Evolutionary conservation across 106 monocot genomes (phyloP), one percentile per base, ranked within the genome.

Genomic region (Dioscorea dumetorum): DNA sequence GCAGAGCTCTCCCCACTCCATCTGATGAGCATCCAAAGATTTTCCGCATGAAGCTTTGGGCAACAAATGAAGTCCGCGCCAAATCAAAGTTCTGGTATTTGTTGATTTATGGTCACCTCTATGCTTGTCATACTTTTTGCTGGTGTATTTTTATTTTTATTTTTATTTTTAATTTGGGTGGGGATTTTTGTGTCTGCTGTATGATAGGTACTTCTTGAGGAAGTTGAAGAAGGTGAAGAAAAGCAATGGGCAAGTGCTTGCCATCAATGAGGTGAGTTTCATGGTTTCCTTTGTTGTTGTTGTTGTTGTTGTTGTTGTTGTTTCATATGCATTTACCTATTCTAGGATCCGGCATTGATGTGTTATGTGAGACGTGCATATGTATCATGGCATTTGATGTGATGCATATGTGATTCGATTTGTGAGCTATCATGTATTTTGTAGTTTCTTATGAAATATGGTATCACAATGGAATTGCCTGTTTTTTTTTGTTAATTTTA

Each of bases 171-270:
- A 11, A 60, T n/a, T n/a, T n/a, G n/a, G n/a, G n/a, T 31, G 21
- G 62, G 4, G 54, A 54, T 50, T 8, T 0, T 48, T 35, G 8
- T 33, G 16, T 48, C 60, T 35, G 33, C 41, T 41, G 14, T 64
- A 23, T 50, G 21, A 11, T 15, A 80, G 75, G 80, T 80, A 80
- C 57, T 80, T 80, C 33, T 52, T 80, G 56, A 71, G 80, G 62
- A 80, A 80, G 67, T 53, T 75, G 18, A 80, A 76, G 75, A 80
- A 75, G 61, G 75, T 94, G 31, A 94, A 94, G 85, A 94, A 90
- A 70, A 94, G 87, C 75, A 94, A 94, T 31, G 94, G 90, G 0
- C 90, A 94, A 73, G 76, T 91, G 1, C 74, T 91, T 17, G 94
- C 94, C 8, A 82, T 85, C 41, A 94, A 88, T 49, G 87, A 94